Percentiles rank a stretch among this genome's conserved stretches.
These are phyloP conservation scores for Colletotrichum filicis DNA, from an alignment of 2,329 filamentous ascomycete genomes.

Conservation along the genomic window DNA sequence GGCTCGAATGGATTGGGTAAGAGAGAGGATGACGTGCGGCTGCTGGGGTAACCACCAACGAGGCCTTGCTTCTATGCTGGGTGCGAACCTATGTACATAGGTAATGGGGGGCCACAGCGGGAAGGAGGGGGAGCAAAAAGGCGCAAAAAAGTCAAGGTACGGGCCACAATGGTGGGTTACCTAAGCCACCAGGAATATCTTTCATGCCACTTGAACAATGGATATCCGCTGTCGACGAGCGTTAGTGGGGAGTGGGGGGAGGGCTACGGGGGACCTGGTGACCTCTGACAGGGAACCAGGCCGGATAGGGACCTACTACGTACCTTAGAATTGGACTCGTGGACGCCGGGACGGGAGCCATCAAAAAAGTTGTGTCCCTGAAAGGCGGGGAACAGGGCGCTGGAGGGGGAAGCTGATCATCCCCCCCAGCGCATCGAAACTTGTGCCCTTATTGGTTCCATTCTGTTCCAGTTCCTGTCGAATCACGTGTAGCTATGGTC, in stretches of 20 bases:
- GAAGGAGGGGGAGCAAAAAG: neutral
- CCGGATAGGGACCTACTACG: neutral
- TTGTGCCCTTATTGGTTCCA: neutral
- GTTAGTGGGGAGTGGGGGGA: slow-evolving; percentile 4
- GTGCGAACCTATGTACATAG: too few relatives aligned
- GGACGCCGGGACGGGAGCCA: neutral
- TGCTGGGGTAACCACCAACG: slow-evolving; percentile 25
- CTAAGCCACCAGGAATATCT: neutral
- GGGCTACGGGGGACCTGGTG: slow-evolving; percentile 6
- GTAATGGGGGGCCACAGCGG: too few relatives aligned
- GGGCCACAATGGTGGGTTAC: neutral
- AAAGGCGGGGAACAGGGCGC: slow-evolving; percentile 22
- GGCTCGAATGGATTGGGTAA: neutral
- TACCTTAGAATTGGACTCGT: neutral
- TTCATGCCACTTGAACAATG: too few relatives aligned
- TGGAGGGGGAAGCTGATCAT: slow-evolving; percentile 14
- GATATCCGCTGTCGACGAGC: neutral
- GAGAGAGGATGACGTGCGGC: slow-evolving; percentile 32
- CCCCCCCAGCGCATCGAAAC: neutral
- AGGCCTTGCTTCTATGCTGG: neutral
- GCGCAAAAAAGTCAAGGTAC: neutral
- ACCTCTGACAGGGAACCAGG: neutral
- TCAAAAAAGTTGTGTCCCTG: neutral
- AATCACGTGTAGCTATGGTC: neutral
- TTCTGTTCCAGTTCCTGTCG: neutral